Conservation (phyloP, 2,329 filamentous ascomycete species). For the Lizonia empirigonia region DNA sequence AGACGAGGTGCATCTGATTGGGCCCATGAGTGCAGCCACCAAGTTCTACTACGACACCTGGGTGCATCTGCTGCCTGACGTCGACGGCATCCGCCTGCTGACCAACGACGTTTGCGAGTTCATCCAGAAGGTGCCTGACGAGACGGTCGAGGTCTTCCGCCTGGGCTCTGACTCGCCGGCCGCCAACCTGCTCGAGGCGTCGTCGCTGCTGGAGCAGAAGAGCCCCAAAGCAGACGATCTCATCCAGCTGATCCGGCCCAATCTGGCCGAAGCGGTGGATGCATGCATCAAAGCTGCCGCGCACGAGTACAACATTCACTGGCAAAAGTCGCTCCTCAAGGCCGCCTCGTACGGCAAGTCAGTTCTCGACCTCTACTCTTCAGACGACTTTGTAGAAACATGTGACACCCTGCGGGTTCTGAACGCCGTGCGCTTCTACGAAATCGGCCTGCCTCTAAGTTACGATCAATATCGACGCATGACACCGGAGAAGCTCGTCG, state of each 20-base stretch:
- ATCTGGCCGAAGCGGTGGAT: constrained; percentile 90
- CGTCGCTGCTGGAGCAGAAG: constrained; percentile 87
- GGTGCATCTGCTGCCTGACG: constrained; percentile 85
- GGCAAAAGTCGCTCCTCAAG: constrained; percentile 95
- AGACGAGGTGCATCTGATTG: constrained; percentile 93
- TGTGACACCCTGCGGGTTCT: constrained; percentile 91
- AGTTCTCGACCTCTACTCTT: constrained; percentile 94
- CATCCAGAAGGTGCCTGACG: constrained; percentile 87
- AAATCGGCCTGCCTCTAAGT: constrained; percentile 85
- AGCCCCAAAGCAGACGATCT: constrained; percentile 98
- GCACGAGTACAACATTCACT: constrained; percentile 85
- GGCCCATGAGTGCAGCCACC: constrained; percentile 76
- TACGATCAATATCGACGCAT: constrained; percentile 93
- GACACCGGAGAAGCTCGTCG: constrained; percentile 85
- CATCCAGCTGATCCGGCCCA: constrained; percentile 88
- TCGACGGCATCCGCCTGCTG: constrained; percentile 86
- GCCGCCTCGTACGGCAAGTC: constrained; percentile 98
- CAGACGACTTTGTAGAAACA: constrained; percentile 98
- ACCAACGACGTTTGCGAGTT: constrained; percentile 98
- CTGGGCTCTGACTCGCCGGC: constrained; percentile 86
- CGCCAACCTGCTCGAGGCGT: constrained; percentile 90
- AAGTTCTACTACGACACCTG: constrained; percentile 89
- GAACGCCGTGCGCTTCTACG: constrained; percentile 89
- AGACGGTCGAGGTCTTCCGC: constrained; percentile 87
- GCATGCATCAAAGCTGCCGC: constrained; percentile 92